Percentiles rank a stretch among this genome's conserved stretches.
phyloP scores from a whole-genome alignment of 2,329 filamentous ascomycete species.

The Xylariales sp. region DNA sequence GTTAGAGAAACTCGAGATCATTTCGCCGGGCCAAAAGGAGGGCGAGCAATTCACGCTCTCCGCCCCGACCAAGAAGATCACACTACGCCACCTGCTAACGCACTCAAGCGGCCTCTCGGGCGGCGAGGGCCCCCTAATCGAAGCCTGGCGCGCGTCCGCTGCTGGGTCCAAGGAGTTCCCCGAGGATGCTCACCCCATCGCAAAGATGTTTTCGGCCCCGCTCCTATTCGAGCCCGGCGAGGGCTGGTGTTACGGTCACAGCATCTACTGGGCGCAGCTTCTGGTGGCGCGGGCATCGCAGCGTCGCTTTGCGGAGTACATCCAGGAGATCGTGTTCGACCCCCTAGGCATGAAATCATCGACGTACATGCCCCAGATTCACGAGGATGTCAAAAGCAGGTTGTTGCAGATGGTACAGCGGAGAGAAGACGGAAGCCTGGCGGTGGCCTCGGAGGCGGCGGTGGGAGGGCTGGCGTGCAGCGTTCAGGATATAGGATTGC shows the following conservation, averaged over 20 bases:
- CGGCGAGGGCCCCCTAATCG: slow-evolving; percentile 17
- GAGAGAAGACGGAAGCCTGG: slow-evolving; percentile 2
- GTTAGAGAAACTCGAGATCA: slow-evolving; percentile 34
- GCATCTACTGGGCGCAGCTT: slow-evolving; percentile 36
- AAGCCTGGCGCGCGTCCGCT: background rate
- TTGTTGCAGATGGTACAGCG: slow-evolving; percentile 14
- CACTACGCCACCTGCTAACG: slow-evolving; percentile 39
- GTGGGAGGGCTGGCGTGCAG: slow-evolving; percentile 11
- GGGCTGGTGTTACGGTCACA: slow-evolving; percentile 34
- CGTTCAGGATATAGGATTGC: slow-evolving; percentile 15
- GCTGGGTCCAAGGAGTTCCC: background rate
- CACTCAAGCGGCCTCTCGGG: slow-evolving; percentile 41
- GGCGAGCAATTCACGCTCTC: slow-evolving; percentile 5
- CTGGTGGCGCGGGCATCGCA: slow-evolving; percentile 23
- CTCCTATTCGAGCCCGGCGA: slow-evolving; percentile 39
- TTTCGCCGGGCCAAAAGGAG: slow-evolving; percentile 29
- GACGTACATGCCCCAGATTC: slow-evolving; percentile 15
- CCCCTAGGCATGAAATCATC: slow-evolving; percentile 12
- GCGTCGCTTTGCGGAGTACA: slow-evolving; percentile 15
- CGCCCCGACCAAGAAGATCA: slow-evolving; percentile 27
- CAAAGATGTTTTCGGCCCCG: slow-evolving; percentile 26
- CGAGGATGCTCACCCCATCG: slow-evolving; percentile 3
- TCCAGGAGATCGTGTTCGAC: slow-evolving; percentile 15
- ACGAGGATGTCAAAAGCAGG: slow-evolving; percentile 12
- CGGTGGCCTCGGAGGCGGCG: slow-evolving; percentile 9